Evolutionary conservation across 2,329 filamentous ascomycete genomes (phyloP).

Genomic region (Chrysoporthe austroafricana): DNA sequence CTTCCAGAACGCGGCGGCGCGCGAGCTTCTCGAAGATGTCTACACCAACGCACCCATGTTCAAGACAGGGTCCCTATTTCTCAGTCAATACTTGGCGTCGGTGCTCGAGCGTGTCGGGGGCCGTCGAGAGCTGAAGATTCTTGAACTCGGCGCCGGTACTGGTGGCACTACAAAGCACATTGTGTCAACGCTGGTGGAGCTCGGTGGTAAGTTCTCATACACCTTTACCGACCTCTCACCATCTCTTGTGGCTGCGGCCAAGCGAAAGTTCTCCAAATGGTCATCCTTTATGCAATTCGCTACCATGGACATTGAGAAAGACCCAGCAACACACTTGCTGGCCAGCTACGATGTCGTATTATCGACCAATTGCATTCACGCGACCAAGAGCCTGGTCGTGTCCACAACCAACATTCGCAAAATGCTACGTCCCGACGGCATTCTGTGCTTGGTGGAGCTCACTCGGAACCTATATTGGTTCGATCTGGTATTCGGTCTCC

Average conservation of each 20-base stretch:
- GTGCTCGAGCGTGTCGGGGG: too few species aligned
- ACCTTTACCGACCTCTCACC: conserved; percentile 49
- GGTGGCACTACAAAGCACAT: conserved; percentile 45
- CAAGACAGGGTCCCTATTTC: conserved; percentile 30
- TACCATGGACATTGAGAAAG: conserved; percentile 37
- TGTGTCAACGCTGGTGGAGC: conserved; percentile 33
- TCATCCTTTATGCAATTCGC: conserved; percentile 34
- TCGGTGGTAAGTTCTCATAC: conserved; percentile 35
- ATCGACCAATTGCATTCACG: conserved; percentile 44
- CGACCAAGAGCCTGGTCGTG: conserved; percentile 36
- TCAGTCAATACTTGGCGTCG: conserved; percentile 30
- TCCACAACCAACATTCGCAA: conserved; percentile 32
- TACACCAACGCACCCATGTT: conserved; percentile 41
- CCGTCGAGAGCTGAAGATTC: conserved; percentile 32
- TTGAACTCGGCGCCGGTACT: conserved; percentile 50
- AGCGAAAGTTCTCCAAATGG: conserved; percentile 31
- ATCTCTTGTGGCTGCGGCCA: conserved; percentile 37
- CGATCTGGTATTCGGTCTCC: conserved; percentile 39
- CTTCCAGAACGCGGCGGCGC: conserved; percentile 39
- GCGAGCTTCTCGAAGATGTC: conserved; percentile 39
- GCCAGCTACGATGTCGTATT: conserved; percentile 39
- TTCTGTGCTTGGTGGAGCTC: conserved; percentile 38
- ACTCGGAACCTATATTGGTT: conserved; percentile 36
- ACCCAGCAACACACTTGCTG: conserved; percentile 26
- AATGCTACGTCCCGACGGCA: conserved; percentile 37